Conservation (phyloP, 108 stramenopile species). For the Cylindrotheca fusiformis region DNA sequence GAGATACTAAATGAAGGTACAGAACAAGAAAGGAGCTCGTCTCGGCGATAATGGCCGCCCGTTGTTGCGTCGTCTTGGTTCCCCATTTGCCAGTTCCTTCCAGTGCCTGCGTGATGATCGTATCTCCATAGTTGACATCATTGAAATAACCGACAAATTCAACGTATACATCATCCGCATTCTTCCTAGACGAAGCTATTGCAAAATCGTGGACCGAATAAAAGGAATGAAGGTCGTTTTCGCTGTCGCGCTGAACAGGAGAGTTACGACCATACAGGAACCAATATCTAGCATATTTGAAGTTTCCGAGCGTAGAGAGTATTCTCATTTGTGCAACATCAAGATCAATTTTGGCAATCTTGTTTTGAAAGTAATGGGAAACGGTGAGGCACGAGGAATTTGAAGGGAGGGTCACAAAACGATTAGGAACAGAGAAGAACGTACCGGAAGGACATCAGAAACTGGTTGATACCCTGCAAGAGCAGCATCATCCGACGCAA, state of each 20-base stretch:
- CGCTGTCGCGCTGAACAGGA: slow-evolving; percentile 38
- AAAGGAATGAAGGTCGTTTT: slow-evolving; percentile 43
- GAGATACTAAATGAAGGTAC: slow-evolving; percentile 57
- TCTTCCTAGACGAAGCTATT: slow-evolving; percentile 30
- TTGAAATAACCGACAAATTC: slow-evolving; percentile 53
- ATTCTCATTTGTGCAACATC: slow-evolving; percentile 64
- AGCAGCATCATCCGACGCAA: slow-evolving; percentile 23
- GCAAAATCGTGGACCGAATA: slow-evolving; percentile 67
- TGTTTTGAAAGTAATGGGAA: neutral
- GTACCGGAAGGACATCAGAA: slow-evolving; percentile 42
- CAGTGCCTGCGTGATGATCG: slow-evolving; percentile 46
- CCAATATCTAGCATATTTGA: slow-evolving; percentile 50
- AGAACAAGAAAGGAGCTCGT: slow-evolving; percentile 65
- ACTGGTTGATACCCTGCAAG: slow-evolving; percentile 63
- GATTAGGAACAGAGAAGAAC: neutral
- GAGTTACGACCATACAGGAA: slow-evolving; percentile 76
- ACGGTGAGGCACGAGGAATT: neutral
- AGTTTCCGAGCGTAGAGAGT: slow-evolving; percentile 33
- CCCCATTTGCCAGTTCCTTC: slow-evolving; percentile 53
- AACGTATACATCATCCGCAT: slow-evolving; percentile 59
- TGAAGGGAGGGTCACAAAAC: neutral
- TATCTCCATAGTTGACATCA: slow-evolving; percentile 55
- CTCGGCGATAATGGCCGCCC: slow-evolving; percentile 43
- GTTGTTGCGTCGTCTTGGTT: slow-evolving; percentile 41
- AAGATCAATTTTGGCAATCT: slow-evolving; percentile 54